phyloP scores from a whole-genome alignment of 1,284 basidiomycete species.

The Ustilago xerochloae region DNA sequence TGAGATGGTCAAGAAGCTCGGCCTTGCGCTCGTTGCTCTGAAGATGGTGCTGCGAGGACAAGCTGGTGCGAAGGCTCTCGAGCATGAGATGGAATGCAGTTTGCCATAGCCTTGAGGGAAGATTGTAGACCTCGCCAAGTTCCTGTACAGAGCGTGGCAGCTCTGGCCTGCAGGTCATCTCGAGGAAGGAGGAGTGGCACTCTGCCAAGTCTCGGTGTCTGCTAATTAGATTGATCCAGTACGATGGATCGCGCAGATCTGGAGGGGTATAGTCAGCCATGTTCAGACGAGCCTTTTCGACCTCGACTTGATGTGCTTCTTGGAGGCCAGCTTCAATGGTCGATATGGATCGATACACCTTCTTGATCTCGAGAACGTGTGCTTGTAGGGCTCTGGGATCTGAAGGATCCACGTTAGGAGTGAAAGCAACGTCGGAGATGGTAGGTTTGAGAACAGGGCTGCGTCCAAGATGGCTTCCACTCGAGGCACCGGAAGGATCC shows the following conservation, averaged over 20 bases:
- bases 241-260: conserved; percentile 38
- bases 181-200: conserved; percentile 85
- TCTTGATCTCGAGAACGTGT: conserved; percentile 79
- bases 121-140: conserved; percentile 92
- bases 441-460: conserved; percentile 32
- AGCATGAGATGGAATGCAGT: conserved; percentile 89
- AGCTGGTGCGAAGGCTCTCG: conserved; percentile 83
- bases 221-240: conserved; percentile 50
- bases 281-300: conserved; percentile 11
- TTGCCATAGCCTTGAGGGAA: conserved; percentile 91
- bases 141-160: conserved; percentile 87
- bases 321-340: conserved; percentile 79
- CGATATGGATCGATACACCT: conserved; percentile 80
- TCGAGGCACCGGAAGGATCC: conserved; percentile 25
- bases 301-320: conserved; percentile 63
- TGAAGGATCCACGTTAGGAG: conserved; percentile 16
- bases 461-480: conserved; percentile 15
- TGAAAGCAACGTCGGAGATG: conserved; percentile 22
- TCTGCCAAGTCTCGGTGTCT: conserved; percentile 79
- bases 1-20: conserved; percentile 76
- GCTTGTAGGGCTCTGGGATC: conserved; percentile 34
- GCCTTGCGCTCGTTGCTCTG: conserved; percentile 15
- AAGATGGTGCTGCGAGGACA: conserved; percentile 71
- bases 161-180: conserved; percentile 84
- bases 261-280: conserved; percentile 34